Evolutionary conservation across 805 yeast species (phyloP).

Genomic region (Hanseniaspora vineae): DNA sequence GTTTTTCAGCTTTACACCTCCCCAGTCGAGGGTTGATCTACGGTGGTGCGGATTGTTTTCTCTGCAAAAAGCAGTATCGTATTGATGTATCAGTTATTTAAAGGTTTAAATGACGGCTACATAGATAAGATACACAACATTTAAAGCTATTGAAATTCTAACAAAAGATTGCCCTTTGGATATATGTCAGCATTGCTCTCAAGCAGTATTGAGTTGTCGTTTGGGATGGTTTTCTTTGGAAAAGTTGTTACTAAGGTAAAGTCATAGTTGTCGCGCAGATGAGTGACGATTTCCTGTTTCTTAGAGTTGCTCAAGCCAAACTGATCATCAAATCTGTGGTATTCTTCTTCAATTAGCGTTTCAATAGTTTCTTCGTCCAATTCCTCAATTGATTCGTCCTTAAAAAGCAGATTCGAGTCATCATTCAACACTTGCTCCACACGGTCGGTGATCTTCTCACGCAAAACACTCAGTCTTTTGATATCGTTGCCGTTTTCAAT

Average conservation of each 20-base stretch:
- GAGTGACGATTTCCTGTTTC: not conserved
- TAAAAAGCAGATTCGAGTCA: not conserved
- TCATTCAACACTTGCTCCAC: not conserved
- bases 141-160: constrained; percentile 28
- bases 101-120: not conserved
- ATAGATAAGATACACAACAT: not conserved
- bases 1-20: too few species aligned
- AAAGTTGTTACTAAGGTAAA: constrained; percentile 51
- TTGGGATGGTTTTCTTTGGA: constrained; percentile 41
- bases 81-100: not conserved
- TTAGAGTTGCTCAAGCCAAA: not conserved
- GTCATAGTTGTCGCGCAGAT: constrained; percentile 26
- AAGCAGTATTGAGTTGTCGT: constrained; percentile 21
- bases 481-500: not conserved
- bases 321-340: not conserved
- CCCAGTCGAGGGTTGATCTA: too few species aligned
- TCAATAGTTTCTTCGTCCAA: constrained; percentile 1
- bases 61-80: too few species aligned
- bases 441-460: not conserved
- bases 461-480: not conserved
- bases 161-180: constrained; percentile 60
- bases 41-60: too few species aligned
- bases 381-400: constrained; percentile 6
- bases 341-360: not conserved
- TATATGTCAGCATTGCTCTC: constrained; percentile 35